phyloP scores from a whole-genome alignment of 257 asterid species.

The Solanum pimpinellifolium region DNA sequence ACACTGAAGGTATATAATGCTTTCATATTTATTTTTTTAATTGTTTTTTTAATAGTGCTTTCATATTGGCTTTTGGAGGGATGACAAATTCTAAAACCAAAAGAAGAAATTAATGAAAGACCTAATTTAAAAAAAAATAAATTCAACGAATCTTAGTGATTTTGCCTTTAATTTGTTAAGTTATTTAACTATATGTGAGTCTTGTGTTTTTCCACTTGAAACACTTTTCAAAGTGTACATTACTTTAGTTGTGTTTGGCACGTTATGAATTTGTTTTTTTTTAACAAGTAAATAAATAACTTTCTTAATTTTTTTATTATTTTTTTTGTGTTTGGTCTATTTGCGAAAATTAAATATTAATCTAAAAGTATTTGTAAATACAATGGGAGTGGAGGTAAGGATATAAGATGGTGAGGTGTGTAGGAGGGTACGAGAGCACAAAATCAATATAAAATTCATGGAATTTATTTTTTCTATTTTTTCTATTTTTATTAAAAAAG shows the following conservation, averaged over 20 bases:
- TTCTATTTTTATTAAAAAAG: neutral
- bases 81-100: neutral
- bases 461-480: no score
- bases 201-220: neutral
- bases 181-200: neutral
- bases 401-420: neutral
- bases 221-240: neutral
- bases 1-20: neutral
- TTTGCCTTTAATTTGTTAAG: neutral
- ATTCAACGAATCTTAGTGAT: neutral
- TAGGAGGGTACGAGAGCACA: neutral
- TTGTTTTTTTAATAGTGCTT: neutral
- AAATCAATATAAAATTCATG: no score
- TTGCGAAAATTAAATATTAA: no score
- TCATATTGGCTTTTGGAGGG: neutral
- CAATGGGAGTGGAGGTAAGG: neutral
- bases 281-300: no score
- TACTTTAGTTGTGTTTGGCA: no score
- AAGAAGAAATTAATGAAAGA: neutral
- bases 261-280: no score
- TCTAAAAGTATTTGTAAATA: no score
- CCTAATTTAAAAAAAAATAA: no score
- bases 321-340: no score
- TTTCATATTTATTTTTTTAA: neutral
- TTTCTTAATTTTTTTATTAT: no score